Conservation (phyloP, 179 eudicot species). For the Beta macrorhiza region DNA sequence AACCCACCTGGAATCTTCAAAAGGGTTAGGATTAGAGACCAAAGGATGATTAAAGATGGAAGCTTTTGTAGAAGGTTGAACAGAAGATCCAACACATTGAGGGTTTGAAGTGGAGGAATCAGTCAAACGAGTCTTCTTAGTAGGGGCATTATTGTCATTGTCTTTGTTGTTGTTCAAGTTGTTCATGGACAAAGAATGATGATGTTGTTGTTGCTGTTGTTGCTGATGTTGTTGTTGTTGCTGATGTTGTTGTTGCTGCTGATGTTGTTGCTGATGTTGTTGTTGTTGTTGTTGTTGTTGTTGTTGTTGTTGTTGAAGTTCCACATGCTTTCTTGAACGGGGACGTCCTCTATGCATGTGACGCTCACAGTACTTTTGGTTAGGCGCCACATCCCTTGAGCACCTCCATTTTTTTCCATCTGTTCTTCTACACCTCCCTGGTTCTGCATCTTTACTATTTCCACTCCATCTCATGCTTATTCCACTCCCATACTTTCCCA, state of each 20-base stretch:
- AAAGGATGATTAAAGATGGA: slow-evolving; percentile 30
- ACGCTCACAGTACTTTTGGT: slow-evolving; percentile 84
- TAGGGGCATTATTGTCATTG: slow-evolving; percentile 11
- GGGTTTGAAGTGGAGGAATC: not conserved
- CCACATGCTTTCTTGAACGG: slow-evolving; percentile 99
- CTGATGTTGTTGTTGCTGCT: not conserved
- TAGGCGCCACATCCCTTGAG: slow-evolving; percentile 80
- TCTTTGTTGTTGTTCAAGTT: not conserved
- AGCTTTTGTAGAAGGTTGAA: slow-evolving; percentile 22
- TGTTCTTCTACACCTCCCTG: slow-evolving; percentile 84
- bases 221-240: slow-evolving; percentile 5
- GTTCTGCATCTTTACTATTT: slow-evolving; percentile 60
- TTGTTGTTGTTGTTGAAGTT: slow-evolving; percentile 35
- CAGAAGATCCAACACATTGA: slow-evolving; percentile 23
- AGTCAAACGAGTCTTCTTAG: slow-evolving; percentile 33
- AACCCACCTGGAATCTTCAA: slow-evolving; percentile 35
- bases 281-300: slow-evolving; percentile 23
- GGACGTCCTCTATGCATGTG: slow-evolving; percentile 83
- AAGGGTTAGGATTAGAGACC: slow-evolving; percentile 24
- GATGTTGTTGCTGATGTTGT: slow-evolving; percentile 1
- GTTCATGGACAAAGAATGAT: not conserved
- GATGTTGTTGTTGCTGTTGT: not conserved
- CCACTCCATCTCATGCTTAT: slow-evolving; percentile 36
- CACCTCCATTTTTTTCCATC: slow-evolving; percentile 99
- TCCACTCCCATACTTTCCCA: slow-evolving; percentile 34